Evolutionary conservation across 768 basidiomycete species (phyloP), one percentile per base, ranked within the genome.

Genomic region (Boletus vinaceobasis): DNA sequence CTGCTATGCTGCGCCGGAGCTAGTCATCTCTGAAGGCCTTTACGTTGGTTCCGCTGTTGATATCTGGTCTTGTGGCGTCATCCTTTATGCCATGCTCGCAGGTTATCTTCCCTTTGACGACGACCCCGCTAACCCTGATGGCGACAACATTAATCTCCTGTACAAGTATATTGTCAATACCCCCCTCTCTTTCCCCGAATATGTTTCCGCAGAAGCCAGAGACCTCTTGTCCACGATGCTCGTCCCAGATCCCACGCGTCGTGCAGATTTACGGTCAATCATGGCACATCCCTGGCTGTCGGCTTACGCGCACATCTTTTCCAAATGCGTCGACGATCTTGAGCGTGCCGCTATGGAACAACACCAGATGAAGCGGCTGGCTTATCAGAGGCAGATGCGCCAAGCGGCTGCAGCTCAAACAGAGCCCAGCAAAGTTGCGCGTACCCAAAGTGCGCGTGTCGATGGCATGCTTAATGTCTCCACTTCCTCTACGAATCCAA

Each of bases 121-220:
- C 71, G 97, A 99, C 72, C 97, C 97, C 1, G 88, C 87, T 29
- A 99, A 98, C 70, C 97, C 97, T 5, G 97, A 98, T 52, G 97
- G 97, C 55, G 96, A 99, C 76, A 98, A 99, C 75, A 99, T 98
- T 77, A 98, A 98, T 67, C 82, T 98, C 6, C 75, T 99, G 44
- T 98, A 99, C 84, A 93, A 90, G 70, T 98, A 99, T 74, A 99
- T 99, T 73, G 88, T 98, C 73, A 94, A 87, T 77, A 99, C 97
- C 1, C 90, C 90, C 10, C 85, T 98, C 56, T 90, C 92, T 23
- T 98, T 98, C 78, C 96, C 95, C n/a, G 92, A 96, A 43, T 96
- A 96, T 71, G 85, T 98, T 63, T 90, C 92, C 6, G 67, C 79
- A 9, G 84, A 87, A 53, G 94, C 94, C 32, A 80, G 92, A 47